Evolutionary conservation across 148 eudicot genomes (phyloP).

Genomic region (Nyssa sinensis): DNA sequence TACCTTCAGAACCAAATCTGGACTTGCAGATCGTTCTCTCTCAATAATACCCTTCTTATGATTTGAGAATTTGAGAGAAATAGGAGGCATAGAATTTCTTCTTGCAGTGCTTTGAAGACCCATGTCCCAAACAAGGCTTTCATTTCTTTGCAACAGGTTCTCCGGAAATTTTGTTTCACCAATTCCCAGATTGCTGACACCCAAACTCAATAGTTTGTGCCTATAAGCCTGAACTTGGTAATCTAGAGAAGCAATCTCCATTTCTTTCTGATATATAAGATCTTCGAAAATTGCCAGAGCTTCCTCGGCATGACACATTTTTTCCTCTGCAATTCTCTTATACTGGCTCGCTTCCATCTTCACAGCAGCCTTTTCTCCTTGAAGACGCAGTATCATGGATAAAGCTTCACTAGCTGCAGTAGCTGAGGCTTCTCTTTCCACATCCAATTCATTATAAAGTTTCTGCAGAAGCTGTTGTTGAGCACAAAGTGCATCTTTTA

Average conservation of each 20-base stretch:
- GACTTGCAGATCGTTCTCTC: slow-evolving; percentile 37
- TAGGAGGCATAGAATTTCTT: slow-evolving; percentile 54
- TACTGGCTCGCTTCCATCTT: slow-evolving; percentile 91
- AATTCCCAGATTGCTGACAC: slow-evolving; percentile 45
- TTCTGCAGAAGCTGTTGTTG: slow-evolving; percentile 81
- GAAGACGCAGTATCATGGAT: slow-evolving; percentile 86
- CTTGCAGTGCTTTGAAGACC: slow-evolving; percentile 22
- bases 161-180: slow-evolving; percentile 57
- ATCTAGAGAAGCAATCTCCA: slow-evolving; percentile 81
- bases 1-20: slow-evolving; percentile 28
- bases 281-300: slow-evolving; percentile 67
- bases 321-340: slow-evolving; percentile 89
- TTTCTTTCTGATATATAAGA: slow-evolving; percentile 77
- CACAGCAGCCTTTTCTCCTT: slow-evolving; percentile 89
- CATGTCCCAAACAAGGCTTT: slow-evolving; percentile 28
- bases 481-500: slow-evolving; percentile 66
- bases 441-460: slow-evolving; percentile 84
- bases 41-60: slow-evolving; percentile 38
- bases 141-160: slow-evolving; percentile 51
- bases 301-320: slow-evolving; percentile 78
- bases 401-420: slow-evolving; percentile 81
- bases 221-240: slow-evolving; percentile 80
- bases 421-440: slow-evolving; percentile 81
- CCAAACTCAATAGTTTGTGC: slow-evolving; percentile 67
- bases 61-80: slow-evolving; percentile 21